Evolutionary conservation across 2,329 filamentous ascomycete species (phyloP).

Genomic region (Xylariaceae sp.): DNA sequence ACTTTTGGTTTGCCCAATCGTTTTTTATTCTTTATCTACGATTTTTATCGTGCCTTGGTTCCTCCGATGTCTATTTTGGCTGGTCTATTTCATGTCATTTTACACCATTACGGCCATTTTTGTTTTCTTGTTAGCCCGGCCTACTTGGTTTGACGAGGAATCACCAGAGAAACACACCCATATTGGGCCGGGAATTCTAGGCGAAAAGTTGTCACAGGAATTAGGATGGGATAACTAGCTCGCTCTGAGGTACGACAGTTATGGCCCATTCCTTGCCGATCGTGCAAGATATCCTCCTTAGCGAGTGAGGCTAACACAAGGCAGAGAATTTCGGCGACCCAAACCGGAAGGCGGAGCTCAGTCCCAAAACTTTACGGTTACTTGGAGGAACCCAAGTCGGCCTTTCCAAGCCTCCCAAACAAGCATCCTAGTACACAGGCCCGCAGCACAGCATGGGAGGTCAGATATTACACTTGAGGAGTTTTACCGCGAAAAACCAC

Average conservation of each 20-base stretch:
- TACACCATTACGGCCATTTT: constrained; percentile 13
- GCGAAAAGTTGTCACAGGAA: constrained; percentile 24
- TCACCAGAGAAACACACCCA: constrained; percentile 23
- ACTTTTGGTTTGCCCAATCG: constrained; percentile 20
- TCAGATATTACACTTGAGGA: constrained; percentile 14
- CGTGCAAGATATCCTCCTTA: constrained; percentile 22
- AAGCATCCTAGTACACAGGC: constrained; percentile 11
- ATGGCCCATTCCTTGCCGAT: constrained; percentile 20
- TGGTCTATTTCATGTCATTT: constrained; percentile 20
- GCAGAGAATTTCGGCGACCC: constrained; percentile 22
- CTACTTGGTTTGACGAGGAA: constrained; percentile 22
- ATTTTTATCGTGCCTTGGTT: constrained; percentile 17
- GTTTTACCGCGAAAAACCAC: constrained; percentile 16
- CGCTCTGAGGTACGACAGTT: constrained; percentile 11
- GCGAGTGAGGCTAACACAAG: constrained; percentile 17
- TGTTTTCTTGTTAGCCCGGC: constrained; percentile 20
- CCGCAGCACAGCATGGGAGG: constrained; percentile 16
- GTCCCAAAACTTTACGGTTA: constrained; percentile 13
- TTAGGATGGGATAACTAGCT: constrained; percentile 16
- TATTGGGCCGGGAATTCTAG: constrained; percentile 6
- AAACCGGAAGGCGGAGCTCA: constrained; percentile 17
- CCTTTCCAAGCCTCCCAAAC: constrained; percentile 14
- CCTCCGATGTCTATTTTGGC: constrained; percentile 19
- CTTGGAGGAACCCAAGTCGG: constrained; percentile 13
- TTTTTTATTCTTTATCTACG: constrained; percentile 18